Evolutionary conservation across 331 rosid species (phyloP).

Genomic region (Saraca asoca): DNA sequence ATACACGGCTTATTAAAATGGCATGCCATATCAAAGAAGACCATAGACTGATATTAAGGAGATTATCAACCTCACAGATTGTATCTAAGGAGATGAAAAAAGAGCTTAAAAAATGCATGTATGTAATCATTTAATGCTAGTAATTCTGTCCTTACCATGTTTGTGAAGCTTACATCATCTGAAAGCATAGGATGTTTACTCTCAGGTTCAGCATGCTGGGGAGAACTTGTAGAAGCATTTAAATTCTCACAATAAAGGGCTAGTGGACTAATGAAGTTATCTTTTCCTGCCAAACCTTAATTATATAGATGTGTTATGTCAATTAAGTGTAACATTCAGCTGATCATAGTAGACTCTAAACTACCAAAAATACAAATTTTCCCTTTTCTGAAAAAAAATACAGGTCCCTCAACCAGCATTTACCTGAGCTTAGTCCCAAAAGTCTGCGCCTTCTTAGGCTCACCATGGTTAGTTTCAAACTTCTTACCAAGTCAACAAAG

Average conservation of each 20-base stretch:
- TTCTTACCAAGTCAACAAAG: conserved; percentile 39
- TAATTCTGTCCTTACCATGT: conserved; percentile 47
- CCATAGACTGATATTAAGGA: conserved; percentile 7
- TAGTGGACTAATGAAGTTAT: conserved; percentile 58
- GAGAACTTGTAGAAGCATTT: conserved; percentile 41
- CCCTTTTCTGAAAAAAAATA: conserved; percentile 7
- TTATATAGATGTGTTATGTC: conserved; percentile 26
- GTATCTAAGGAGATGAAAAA: background rate
- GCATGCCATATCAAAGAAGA: conserved; percentile 11
- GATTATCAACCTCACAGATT: conserved; percentile 6
- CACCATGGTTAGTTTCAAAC: conserved; percentile 59
- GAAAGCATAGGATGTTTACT: conserved; percentile 57
- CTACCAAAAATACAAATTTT: conserved; percentile 3
- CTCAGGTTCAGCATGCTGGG: conserved; percentile 37
- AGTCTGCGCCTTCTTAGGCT: conserved; percentile 98
- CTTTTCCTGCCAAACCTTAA: conserved; percentile 54
- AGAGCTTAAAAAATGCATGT: conserved; percentile 11
- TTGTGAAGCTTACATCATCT: conserved; percentile 41
- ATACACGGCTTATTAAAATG: conserved; percentile 11
- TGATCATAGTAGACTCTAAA: conserved; percentile 14
- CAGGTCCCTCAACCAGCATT: conserved; percentile 24
- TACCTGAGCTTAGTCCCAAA: conserved; percentile 87
- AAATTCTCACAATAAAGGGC: conserved; percentile 54
- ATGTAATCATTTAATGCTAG: conserved; percentile 29
- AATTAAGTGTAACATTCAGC: conserved; percentile 7